These are phyloP conservation scores for Carex kokanica DNA, from an alignment of 176 grass and related monocot genomes.

Conservation along the genomic window DNA sequence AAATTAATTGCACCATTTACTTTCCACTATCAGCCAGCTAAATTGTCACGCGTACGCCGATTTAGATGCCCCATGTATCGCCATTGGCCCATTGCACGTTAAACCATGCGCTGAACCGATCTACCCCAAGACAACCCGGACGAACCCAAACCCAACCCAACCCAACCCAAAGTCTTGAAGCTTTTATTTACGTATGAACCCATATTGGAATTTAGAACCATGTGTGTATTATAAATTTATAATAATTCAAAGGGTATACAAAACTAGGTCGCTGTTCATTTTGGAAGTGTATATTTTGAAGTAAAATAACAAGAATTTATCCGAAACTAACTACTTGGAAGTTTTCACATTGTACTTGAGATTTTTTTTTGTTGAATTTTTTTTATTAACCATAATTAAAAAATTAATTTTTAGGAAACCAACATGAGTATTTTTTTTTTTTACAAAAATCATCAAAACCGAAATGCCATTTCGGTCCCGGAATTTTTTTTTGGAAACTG, in stretches of 20 bases:
- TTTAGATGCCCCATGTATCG: background rate
- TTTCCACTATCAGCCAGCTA: background rate
- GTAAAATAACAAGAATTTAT: background rate
- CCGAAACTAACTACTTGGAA: background rate
- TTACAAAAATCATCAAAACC: too few relatives aligned
- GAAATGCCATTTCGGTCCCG: too few relatives aligned
- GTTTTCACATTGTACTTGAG: background rate
- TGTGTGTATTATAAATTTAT: too few relatives aligned
- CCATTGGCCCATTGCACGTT: background rate
- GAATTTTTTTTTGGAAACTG: too few relatives aligned
- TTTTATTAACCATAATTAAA: too few relatives aligned
- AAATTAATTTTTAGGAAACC: too few relatives aligned
- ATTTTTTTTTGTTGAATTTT: background rate
- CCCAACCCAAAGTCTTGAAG: too few relatives aligned
- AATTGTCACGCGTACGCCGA: slow-evolving; percentile 9
- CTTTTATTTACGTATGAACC: too few relatives aligned
- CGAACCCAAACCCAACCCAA: background rate
- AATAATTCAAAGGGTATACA: too few relatives aligned
- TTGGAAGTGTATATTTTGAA: background rate
- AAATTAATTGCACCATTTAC: background rate
- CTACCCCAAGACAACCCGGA: background rate
- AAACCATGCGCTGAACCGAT: background rate
- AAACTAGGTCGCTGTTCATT: too few relatives aligned
- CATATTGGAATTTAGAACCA: too few relatives aligned
- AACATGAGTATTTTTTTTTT: too few relatives aligned